Base-by-base conservation (phyloP, 1,284 basidiomycete species). In the Anthracocystis panici-leucophaei region DNA sequence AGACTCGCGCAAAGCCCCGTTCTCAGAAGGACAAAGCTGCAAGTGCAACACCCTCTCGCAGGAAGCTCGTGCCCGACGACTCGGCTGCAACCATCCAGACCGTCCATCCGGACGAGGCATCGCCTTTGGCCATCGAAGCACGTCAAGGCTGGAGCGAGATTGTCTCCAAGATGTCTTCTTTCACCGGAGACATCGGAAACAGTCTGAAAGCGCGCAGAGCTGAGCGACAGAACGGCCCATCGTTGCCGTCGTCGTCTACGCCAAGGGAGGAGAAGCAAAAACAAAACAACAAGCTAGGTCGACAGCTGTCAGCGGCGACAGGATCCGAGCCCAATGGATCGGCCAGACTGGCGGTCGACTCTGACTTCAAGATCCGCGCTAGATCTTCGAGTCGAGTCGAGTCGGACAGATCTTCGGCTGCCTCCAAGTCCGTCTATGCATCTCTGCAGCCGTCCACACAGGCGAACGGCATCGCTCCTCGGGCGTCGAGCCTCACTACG, bases 91-190 rank as follows among this genome's bases (percentile, higher is more conserved):
- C 69, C 18, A 66, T 72, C 21, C 56, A 66, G 44, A 56, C 59
- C 0, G 55, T 72, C 4, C 56, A 56, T 52, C 69, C 63, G 20
- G 63, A 72, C 5, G 64, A 59, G 20, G 33, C 63, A 7, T 20
- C 55, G 20, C 59, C 64, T 20, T 18, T 68, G 33, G 41, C 65
- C 33, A 81, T 81, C 66, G 79, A 81, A 59, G 63, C 70, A 29
- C 64, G 79, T 7, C 64, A 72, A 18, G 77, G 77, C 25, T 81
- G 79, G 79, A 73, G 61, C 63, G 79, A 81, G 57, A 67, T 81
- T 31, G 74, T 71, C 6, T 77, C 69, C 29, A 70, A 70, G 51
- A 70, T 64, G 60, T 70, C 73, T 18, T 67, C 57, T 3, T 50
- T 75, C 27, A 67, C 63, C 2, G 62, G 58, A 33, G 68, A 71